Percentiles rank a stretch among this genome's conserved stretches.
These are phyloP conservation scores for Nyctanthes arbortristis DNA, from an alignment of 257 asterid species.

Conservation along the genomic window DNA sequence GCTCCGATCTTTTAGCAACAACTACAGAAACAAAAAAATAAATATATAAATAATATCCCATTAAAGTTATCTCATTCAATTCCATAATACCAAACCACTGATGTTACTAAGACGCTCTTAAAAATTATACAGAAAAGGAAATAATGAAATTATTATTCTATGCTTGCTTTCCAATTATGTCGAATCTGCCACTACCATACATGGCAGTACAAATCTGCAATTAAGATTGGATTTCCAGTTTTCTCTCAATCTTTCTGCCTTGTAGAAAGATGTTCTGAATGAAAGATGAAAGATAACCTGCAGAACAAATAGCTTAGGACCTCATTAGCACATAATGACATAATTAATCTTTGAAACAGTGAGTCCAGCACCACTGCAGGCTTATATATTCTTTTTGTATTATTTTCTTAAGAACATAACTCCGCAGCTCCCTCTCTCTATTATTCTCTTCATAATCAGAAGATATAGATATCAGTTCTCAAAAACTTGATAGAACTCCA, in stretches of 20 bases:
- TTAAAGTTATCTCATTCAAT: no score
- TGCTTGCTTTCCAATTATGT: neutral
- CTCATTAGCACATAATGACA: neutral
- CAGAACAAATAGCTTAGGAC: neutral
- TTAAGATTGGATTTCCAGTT: neutral
- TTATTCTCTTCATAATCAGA: neutral
- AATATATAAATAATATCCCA: no score
- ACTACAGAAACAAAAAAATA: neutral
- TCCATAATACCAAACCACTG: neutral
- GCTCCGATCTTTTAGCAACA: neutral
- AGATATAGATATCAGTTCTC: neutral
- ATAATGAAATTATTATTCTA: neutral
- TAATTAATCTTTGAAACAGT: neutral
- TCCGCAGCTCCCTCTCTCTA: neutral
- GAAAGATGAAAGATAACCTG: neutral
- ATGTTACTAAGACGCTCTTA: neutral
- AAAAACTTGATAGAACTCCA: neutral
- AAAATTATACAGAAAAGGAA: neutral
- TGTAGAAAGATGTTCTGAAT: neutral
- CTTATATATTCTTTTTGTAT: neutral
- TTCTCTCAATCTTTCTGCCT: neutral
- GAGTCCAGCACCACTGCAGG: neutral
- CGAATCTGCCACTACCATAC: neutral
- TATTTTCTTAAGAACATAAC: neutral
- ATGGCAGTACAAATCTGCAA: neutral